These are phyloP conservation scores for Phaeophleospora eucalypticola DNA, from an alignment of 2,329 filamentous ascomycete species.

Conservation along the genomic window DNA sequence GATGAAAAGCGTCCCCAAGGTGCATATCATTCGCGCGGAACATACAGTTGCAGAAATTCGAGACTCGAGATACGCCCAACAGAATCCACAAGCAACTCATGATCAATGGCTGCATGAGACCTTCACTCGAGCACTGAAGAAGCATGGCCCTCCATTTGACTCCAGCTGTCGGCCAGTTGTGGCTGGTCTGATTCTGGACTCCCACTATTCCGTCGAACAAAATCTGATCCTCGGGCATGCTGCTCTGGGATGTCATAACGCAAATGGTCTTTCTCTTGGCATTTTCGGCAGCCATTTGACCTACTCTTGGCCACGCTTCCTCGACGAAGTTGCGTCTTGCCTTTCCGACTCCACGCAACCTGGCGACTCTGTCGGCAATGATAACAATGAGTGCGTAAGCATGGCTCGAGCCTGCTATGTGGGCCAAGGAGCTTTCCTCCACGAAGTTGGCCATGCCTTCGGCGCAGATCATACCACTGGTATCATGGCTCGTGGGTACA, in stretches of 20 bases:
- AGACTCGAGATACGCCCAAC: conserved; percentile 21
- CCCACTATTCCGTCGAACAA: conserved; percentile 25
- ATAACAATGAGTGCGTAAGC: conserved; percentile 39
- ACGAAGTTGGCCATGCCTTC: conserved; percentile 38
- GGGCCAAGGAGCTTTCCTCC: conserved; percentile 36
- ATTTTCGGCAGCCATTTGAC: conserved; percentile 18
- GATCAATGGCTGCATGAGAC: conserved; percentile 20
- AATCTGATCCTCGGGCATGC: conserved; percentile 26
- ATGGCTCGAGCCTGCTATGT: conserved; percentile 47
- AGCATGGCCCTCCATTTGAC: conserved; percentile 27
- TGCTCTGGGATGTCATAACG: conserved; percentile 27
- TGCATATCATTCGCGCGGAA: conserved; percentile 28
- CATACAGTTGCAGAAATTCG: conserved; percentile 27
- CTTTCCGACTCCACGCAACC: conserved; percentile 35
- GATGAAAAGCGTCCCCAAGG: conserved; percentile 28
- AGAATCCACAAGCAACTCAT: conserved; percentile 18
- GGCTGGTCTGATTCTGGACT: conserved; percentile 32
- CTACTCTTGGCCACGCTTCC: conserved; percentile 17
- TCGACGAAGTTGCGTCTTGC: conserved; percentile 26
- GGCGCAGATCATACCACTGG: conserved; percentile 32
- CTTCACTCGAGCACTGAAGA: conserved; percentile 27
- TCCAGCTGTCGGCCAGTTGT: conserved; percentile 26
- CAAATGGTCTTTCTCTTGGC: conserved; percentile 24
- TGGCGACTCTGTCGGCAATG: conserved; percentile 26
- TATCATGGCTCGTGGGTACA: conserved; percentile 40